Evolutionary conservation across 164 flowering plant species (phyloP).

Genomic region (Stephania yunnanensis): DNA sequence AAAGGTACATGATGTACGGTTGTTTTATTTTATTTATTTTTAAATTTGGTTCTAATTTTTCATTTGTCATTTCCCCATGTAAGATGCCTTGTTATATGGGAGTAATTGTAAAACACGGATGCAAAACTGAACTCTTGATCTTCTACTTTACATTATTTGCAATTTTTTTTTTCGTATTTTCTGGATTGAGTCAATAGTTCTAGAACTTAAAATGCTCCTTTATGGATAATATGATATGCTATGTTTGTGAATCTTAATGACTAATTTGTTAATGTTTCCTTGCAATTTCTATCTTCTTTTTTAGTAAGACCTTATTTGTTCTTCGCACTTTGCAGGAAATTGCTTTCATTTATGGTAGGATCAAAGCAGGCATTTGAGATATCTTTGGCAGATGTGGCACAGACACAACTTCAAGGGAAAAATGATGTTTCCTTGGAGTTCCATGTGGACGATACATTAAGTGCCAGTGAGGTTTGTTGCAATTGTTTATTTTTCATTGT

Average conservation of each 20-base stretch:
- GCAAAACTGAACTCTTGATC: background rate
- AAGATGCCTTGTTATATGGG: background rate
- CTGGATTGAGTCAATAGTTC: background rate
- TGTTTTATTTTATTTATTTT: too few relatives aligned
- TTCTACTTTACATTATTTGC: background rate
- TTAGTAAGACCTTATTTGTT: background rate
- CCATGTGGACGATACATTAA: slow-evolving; percentile 94
- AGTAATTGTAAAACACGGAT: background rate
- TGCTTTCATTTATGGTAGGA: slow-evolving; percentile 71
- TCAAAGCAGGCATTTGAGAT: slow-evolving; percentile 94
- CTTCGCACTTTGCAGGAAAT: slow-evolving; percentile 55
- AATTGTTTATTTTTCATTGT: background rate
- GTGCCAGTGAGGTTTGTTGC: slow-evolving; percentile 80
- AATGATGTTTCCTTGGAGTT: slow-evolving; percentile 92
- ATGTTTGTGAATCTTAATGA: background rate
- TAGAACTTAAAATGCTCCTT: background rate
- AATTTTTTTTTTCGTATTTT: background rate
- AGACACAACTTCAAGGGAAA: slow-evolving; percentile 91
- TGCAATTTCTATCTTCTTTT: background rate
- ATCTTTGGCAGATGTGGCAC: slow-evolving; percentile 91
- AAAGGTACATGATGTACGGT: background rate
- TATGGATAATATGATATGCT: background rate
- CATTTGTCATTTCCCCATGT: background rate
- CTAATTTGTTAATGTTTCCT: background rate
- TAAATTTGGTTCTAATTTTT: background rate